Evolutionary conservation across 2,329 filamentous ascomycete genomes (phyloP).

Genomic region (Ophiocordyceps polyrhachis-furcata): DNA sequence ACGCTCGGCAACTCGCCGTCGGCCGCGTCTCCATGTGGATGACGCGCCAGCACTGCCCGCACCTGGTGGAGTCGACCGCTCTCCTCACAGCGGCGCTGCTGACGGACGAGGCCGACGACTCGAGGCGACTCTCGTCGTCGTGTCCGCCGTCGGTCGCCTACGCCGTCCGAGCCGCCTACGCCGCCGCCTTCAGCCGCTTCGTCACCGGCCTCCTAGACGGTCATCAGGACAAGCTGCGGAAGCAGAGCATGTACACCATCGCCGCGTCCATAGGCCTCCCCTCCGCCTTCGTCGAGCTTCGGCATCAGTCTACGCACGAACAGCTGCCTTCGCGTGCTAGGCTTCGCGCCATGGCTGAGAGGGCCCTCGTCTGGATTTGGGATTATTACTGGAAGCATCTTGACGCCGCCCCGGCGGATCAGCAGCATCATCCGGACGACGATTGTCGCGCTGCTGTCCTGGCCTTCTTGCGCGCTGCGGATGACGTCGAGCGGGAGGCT

Average conservation of each 20-base stretch:
- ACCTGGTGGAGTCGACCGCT: constrained; percentile 63
- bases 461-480: constrained; percentile 13
- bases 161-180: constrained; percentile 50
- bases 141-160: constrained; percentile 28
- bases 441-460: constrained; percentile 18
- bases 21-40: constrained; percentile 48
- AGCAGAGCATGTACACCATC: constrained; percentile 54
- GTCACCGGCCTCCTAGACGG: constrained; percentile 65
- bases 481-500: constrained; percentile 10
- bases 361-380: constrained; percentile 74
- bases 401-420: not conserved
- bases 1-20: constrained; percentile 28
- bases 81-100: constrained; percentile 51
- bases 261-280: constrained; percentile 51
- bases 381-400: constrained; percentile 62
- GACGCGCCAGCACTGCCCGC: constrained; percentile 55
- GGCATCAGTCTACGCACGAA: constrained; percentile 82
- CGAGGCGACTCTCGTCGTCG: not conserved
- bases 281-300: constrained; percentile 68
- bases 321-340: constrained; percentile 61
- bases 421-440: not conserved
- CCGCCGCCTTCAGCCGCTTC: constrained; percentile 62
- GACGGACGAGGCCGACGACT: constrained; percentile 31
- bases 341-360: constrained; percentile 47
- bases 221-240: constrained; percentile 47